Conservation (phyloP, 352 stramenopile genomes). For the Saprolegnia diclina region DNA sequence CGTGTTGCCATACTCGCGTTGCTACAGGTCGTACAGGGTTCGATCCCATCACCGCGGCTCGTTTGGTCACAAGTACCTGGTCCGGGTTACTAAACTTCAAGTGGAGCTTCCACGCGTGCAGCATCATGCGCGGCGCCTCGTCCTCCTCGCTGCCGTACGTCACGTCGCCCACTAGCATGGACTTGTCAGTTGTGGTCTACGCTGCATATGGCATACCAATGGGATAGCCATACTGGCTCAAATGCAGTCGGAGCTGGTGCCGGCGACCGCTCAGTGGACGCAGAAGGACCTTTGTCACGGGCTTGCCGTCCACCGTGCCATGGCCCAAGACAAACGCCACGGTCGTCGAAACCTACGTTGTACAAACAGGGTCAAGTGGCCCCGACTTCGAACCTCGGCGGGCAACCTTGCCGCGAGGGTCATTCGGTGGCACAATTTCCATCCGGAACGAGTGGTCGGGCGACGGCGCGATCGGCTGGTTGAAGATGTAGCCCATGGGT, state of each 20-base stretch:
- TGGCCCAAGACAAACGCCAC: conserved; percentile 75
- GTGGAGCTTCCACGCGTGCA: conserved; percentile 79
- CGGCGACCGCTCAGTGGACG: conserved; percentile 68
- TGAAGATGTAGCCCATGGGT: conserved; percentile 69
- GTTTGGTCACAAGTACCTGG: conserved; percentile 32
- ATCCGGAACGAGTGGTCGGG: conserved; percentile 57
- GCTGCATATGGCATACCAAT: conserved; percentile 31
- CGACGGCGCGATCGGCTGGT: conserved; percentile 65
- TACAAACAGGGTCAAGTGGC: not conserved
- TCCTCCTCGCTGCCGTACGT: conserved; percentile 63
- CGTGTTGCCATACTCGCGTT: conserved; percentile 54
- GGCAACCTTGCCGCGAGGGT: conserved; percentile 1
- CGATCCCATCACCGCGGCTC: not conserved
- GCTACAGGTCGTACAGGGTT: not conserved
- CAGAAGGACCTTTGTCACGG: conserved; percentile 79
- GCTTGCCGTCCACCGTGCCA: conserved; percentile 40
- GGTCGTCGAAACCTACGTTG: conserved; percentile 41
- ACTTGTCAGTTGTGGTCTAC: not conserved
- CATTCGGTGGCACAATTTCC: conserved; percentile 43
- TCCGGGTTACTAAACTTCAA: conserved; percentile 41
- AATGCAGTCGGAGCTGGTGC: conserved; percentile 80
- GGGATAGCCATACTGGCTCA: conserved; percentile 64
- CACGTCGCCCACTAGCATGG: conserved; percentile 44
- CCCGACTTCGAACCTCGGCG: too few relatives aligned
- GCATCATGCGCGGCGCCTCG: conserved; percentile 71